These are phyloP conservation scores for Gracilaria gracilis DNA, from an alignment of 23 red algal species.

Conservation along the genomic window DNA sequence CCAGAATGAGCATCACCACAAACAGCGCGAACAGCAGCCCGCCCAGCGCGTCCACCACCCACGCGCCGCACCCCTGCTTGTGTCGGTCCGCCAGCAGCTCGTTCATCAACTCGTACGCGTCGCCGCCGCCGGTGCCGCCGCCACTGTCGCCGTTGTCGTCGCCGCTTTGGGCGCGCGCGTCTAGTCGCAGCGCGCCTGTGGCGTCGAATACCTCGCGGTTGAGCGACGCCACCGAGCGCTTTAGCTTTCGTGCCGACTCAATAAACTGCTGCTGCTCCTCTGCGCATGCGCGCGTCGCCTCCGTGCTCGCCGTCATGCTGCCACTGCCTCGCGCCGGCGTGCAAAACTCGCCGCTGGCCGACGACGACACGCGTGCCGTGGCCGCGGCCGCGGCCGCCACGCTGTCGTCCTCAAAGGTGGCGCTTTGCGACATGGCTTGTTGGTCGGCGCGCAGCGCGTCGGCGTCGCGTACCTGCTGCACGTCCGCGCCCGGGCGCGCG, in stretches of 20 bases:
- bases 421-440: too few relatives aligned
- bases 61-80: neutral
- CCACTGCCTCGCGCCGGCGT: too few relatives aligned
- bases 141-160: neutral
- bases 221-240: conserved; percentile 31
- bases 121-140: neutral
- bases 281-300: neutral
- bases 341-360: too few relatives aligned
- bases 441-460: neutral
- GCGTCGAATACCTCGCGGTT: conserved; percentile 37
- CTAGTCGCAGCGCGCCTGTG: conserved; percentile 24
- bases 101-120: neutral
- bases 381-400: neutral
- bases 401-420: conserved; percentile 25
- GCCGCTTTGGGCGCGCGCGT: neutral
- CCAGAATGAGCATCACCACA: conserved; percentile 42
- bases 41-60: conserved; percentile 25
- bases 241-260: conserved; percentile 32
- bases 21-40: conserved; percentile 46
- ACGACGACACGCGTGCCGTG: neutral
- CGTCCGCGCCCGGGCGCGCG: too few relatives aligned
- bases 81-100: conserved; percentile 1
- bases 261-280: neutral
- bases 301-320: too few relatives aligned
- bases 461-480: neutral